phyloP scores from a whole-genome alignment of 495 filamentous ascomycete species.

The Trichocladium uniseriatum region DNA sequence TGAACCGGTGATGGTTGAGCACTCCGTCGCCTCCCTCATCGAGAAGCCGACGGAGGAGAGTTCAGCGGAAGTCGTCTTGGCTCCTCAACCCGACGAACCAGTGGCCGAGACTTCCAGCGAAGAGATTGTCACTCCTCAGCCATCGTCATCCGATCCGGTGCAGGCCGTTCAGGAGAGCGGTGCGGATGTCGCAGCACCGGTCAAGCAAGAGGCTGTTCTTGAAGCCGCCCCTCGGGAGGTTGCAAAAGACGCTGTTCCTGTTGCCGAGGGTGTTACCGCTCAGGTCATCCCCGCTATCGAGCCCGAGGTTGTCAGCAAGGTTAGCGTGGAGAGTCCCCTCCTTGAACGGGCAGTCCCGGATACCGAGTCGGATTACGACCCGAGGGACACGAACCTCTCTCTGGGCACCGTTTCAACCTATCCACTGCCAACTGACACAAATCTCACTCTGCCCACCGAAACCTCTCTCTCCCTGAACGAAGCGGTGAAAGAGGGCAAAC shows the following conservation, averaged over 20 bases:
- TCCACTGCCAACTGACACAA: conserved; percentile 12
- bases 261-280: not conserved
- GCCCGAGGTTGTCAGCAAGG: not conserved
- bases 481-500: not conserved
- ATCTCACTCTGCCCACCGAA: conserved; percentile 7
- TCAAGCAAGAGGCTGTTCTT: not conserved
- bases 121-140: not conserved
- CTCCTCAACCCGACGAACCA: no score
- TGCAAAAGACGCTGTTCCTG: not conserved
- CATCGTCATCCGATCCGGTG: not conserved
- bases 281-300: not conserved
- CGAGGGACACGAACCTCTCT: conserved; percentile 6
- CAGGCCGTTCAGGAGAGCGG: not conserved
- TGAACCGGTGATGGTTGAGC: conserved; percentile 3
- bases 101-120: no score
- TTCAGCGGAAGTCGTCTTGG: no score
- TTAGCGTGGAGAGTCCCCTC: conserved; percentile 1
- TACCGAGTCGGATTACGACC: conserved; percentile 1
- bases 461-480: conserved; percentile 2
- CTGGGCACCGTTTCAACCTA: conserved; percentile 7
- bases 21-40: not conserved
- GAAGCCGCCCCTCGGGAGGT: not conserved
- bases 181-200: not conserved
- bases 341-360: not conserved
- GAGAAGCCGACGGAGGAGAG: not conserved